These are phyloP conservation scores for Aspergillus neoniger DNA, from an alignment of 2,329 filamentous ascomycete genomes.

Conservation along the genomic window DNA sequence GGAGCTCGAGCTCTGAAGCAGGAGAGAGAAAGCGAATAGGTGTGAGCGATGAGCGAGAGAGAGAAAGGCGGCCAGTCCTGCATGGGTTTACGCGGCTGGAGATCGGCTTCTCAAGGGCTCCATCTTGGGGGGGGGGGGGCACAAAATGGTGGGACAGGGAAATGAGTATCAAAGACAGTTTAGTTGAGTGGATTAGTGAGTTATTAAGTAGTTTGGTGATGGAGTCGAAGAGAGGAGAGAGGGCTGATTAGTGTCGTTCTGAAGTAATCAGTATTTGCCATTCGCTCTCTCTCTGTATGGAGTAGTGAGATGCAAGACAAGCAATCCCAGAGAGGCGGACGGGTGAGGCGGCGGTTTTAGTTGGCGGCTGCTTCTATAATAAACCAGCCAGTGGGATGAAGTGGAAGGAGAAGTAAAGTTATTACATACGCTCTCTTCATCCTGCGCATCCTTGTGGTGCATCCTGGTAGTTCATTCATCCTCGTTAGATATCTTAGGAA, in stretches of 20 bases:
- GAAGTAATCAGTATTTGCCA: no score
- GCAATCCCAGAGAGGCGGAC: background rate
- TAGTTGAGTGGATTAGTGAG: background rate
- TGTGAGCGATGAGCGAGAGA: no score
- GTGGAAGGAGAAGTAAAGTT: background rate
- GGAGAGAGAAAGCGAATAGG: no score
- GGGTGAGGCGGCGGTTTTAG: background rate
- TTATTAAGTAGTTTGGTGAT: background rate
- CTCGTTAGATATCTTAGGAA: no score
- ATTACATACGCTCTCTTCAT: background rate
- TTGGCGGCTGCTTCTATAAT: background rate
- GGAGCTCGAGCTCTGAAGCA: slow-evolving; percentile 7
- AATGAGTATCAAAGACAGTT: background rate
- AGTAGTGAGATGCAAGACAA: background rate
- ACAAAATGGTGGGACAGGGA: slow-evolving; percentile 1
- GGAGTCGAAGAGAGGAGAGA: background rate
- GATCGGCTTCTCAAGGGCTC: slow-evolving; percentile 15
- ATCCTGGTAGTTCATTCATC: background rate
- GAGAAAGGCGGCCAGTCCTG: background rate
- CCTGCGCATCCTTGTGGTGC: background rate
- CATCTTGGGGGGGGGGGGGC: slow-evolving; percentile 2
- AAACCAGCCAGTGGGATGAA: background rate
- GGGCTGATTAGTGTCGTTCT: no score
- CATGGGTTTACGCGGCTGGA: slow-evolving; percentile 9
- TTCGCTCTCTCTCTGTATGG: background rate